Conservation (phyloP, 176 grass and related monocot genomes). For the Carex myosuroides region DNA sequence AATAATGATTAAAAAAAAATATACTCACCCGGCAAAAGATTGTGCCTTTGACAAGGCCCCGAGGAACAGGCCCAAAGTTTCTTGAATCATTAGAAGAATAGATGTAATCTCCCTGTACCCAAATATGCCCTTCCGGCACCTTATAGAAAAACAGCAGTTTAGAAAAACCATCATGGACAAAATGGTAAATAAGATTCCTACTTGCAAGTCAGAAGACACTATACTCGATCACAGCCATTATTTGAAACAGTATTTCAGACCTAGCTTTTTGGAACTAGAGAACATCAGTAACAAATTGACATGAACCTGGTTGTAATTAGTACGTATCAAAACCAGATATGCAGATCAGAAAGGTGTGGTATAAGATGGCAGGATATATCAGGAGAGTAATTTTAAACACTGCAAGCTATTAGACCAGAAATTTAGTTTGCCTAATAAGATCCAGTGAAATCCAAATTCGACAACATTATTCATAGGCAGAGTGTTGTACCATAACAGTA, state of each 20-base stretch:
- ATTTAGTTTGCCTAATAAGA: not conserved
- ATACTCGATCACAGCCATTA: not conserved
- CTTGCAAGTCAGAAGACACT: not conserved
- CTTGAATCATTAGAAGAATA: constrained; percentile 71
- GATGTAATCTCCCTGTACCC: constrained; percentile 88
- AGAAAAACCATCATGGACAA: not conserved
- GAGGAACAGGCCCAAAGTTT: constrained; percentile 63
- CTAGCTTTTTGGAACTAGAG: not conserved
- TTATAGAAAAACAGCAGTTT: constrained; percentile 21
- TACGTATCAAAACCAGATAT: not conserved
- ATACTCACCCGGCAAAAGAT: constrained; percentile 47
- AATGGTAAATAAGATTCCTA: not conserved
- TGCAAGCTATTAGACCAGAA: not conserved
- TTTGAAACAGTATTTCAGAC: not conserved
- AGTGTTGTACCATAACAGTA: constrained; percentile 48
- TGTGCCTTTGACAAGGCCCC: constrained; percentile 65
- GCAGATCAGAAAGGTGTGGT: not conserved
- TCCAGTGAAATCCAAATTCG: not conserved
- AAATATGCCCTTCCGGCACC: constrained; percentile 78
- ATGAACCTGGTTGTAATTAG: not conserved
- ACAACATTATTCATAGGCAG: not conserved
- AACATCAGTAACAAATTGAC: not conserved
- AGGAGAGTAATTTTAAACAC: not conserved
- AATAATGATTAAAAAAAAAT: not conserved
- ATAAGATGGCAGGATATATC: not conserved